These are phyloP conservation scores for Arachis hypogaea DNA, from an alignment of 306 rosid species.

Conservation along the genomic window DNA sequence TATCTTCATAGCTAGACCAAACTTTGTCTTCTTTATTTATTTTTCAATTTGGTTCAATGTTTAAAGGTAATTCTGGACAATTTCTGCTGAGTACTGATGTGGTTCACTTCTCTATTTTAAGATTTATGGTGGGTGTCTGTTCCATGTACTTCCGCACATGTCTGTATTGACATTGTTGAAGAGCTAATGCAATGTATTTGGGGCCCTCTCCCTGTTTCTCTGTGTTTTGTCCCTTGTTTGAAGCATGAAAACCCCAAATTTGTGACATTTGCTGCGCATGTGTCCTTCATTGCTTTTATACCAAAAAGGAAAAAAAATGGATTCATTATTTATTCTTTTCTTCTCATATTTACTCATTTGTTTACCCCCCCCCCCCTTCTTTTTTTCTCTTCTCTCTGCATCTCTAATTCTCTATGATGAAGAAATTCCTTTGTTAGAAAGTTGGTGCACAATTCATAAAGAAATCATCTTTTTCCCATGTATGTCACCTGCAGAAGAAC, in stretches of 20 bases:
- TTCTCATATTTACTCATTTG: background rate
- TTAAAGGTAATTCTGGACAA: background rate
- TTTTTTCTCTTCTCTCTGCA: no score
- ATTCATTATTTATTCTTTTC: background rate
- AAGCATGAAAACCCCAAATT: conserved; percentile 17
- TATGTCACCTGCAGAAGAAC: conserved; percentile 64
- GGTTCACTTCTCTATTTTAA: background rate
- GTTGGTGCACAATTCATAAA: conserved; percentile 7
- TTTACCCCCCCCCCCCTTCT: background rate
- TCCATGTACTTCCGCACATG: background rate
- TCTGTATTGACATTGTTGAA: background rate
- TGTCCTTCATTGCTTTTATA: background rate
- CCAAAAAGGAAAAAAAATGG: no score
- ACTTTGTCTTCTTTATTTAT: background rate
- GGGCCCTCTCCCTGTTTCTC: background rate
- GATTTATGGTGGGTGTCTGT: background rate
- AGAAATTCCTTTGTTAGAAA: background rate
- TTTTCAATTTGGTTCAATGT: background rate
- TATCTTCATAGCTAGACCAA: background rate
- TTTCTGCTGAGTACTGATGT: conserved; percentile 1
- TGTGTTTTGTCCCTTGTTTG: background rate
- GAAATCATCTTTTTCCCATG: conserved; percentile 33
- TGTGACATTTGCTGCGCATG: background rate
- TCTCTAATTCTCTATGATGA: background rate
- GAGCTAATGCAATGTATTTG: background rate